Percentiles rank a stretch among this genome's conserved stretches.
Conservation (phyloP, 345 rosid species). For the Trapa incisa region DNA sequence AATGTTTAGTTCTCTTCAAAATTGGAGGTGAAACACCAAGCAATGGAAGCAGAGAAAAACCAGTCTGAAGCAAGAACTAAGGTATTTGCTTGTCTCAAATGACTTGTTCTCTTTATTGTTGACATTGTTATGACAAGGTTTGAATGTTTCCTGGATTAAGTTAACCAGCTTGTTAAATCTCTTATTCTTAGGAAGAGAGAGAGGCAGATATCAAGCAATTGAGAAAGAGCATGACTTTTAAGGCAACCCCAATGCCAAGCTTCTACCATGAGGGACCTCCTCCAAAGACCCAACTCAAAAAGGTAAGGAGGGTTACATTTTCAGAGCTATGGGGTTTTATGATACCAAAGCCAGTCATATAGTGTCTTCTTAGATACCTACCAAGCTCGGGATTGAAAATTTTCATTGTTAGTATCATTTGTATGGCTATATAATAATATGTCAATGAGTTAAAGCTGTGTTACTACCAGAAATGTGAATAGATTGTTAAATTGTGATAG, state of each 20-base stretch:
- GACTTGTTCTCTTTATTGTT: background rate
- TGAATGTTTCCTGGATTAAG: background rate
- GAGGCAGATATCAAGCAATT: constrained; percentile 80
- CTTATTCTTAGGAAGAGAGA: constrained; percentile 31
- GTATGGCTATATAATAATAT: background rate
- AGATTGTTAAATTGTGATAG: too few species aligned
- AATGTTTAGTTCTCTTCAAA: constrained; percentile 53
- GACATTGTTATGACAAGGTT: background rate
- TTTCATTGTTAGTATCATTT: background rate
- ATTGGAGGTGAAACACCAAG: constrained; percentile 68
- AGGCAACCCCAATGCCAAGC: constrained; percentile 85
- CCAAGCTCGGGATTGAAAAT: background rate
- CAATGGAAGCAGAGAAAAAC: constrained; percentile 60
- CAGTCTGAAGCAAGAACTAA: constrained; percentile 50
- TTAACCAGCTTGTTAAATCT: background rate
- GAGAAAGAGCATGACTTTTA: constrained; percentile 59
- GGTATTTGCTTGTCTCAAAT: constrained; percentile 23
- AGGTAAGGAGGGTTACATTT: constrained; percentile 31
- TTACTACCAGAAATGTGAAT: too few species aligned
- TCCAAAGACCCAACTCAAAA: constrained; percentile 62
- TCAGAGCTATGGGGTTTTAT: background rate
- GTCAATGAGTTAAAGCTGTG: too few species aligned
- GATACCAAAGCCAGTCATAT: background rate
- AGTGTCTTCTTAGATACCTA: background rate
- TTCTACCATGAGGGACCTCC: constrained; percentile 90